Base-by-base conservation (phyloP, 1,284 basidiomycete genomes). In the Cutaneotrichosporon sp. region DNA sequence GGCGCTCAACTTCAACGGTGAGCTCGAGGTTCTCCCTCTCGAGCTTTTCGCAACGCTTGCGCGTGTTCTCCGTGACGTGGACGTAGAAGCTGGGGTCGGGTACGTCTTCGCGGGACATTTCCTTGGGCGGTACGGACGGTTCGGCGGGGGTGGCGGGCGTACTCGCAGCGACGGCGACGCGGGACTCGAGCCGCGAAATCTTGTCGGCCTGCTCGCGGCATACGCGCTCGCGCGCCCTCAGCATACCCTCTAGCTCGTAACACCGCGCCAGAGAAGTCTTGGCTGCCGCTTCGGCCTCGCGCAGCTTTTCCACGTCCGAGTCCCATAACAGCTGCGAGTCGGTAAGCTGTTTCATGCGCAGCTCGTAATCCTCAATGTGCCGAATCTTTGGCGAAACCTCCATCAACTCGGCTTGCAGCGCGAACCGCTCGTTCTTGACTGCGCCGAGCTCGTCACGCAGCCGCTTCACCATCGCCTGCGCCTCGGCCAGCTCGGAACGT, bases 361-460 rank as follows among this genome's bases (percentile, higher is more conserved):
- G 56, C 49, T 73, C 68, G 44, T 67, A 71, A 51, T 73, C 70
- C 18, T 60, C 60, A n/a, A 73, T 65, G 41, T 67, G 70, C 22
- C 58, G 53, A 12, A 73, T 62, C 51, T 68, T 70, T 0, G 70
- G 69, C 37, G 52, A 55, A 8, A 58, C 59, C 40, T 71, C 69
- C n/a, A 62, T 61, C 44, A 70, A 46, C 49, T 67, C 64, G 37
- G 63, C 66, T 50, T 71, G 65, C 13, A 73, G 55, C 20, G 65
- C 64, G 56, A 69, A 71, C 3, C 69, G 67, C 69, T 70, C 68
- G 47, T 71, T 71, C 61, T 70, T 70, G n/a, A 68, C 63, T 17
- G 54, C 53, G 1, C 68, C 70, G 2, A 74, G 55, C 55, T 72
- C 68, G 23, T 68, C 71, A 34, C 64, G 63, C 45, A 69, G 65